Evolutionary conservation across 1,139 yeast species (phyloP), one percentile per base, ranked within the genome.

Genomic region (Candida glucosophila): DNA sequence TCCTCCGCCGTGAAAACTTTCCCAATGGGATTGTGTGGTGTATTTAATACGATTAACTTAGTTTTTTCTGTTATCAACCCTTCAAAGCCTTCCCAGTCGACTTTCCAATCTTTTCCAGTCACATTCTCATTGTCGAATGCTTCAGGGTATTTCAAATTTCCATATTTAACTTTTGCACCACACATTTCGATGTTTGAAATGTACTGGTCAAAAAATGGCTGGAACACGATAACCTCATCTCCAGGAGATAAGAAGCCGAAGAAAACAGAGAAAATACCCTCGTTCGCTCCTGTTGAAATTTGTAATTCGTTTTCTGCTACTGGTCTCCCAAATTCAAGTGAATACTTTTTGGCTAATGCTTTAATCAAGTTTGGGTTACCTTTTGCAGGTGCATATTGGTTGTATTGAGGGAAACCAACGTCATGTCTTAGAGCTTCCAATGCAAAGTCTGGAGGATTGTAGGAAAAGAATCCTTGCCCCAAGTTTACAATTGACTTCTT

Each of bases 11-110:
- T 73, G 54, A 85, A 81, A 17, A 88, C 77, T 50, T 90, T 90
- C 22, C 98, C 98, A 35, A 88, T 73, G 16, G 98, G 98, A 50
- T 90, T 90, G 56, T 90, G 97, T 5, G 98, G 98, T 8, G 95
- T 77, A 57, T 90, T 90, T 35, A 90, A 55, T 20, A 90, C 85
- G 36, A 90, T 73, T 58, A 88, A 69, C 49, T 83, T 88, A 9
- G 98, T 90, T 44, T 73, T 77, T 13, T 67, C 58, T 19, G 77
- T 72, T 36, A 90, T 73, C 6, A 90, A 75, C 2, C 62, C 58
- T 35, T 77, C 77, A 33, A 90, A 64, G 36, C 77, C 83, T 6
- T 73, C 75, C 67, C 81, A 82, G 49, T 90, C 86, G 29, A 90
- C 64, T 23, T 61, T 63, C 97, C 98, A 90, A 40, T 88, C 96